phyloP scores from a whole-genome alignment of 2,329 filamentous ascomycete genomes.

The Rhexocercosporidium sp. region DNA sequence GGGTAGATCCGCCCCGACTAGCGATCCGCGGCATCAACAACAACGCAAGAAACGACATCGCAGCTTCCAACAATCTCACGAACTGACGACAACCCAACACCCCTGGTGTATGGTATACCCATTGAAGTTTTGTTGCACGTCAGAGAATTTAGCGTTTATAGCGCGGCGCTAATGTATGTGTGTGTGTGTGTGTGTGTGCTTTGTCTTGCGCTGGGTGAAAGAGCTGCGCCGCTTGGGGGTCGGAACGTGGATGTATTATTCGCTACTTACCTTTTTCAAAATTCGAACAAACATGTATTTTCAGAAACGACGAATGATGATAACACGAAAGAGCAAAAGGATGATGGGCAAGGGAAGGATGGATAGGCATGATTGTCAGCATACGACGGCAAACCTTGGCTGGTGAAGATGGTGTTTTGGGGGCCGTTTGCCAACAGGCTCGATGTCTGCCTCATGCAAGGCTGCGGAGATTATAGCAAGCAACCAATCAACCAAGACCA shows the following conservation, averaged over 20 bases:
- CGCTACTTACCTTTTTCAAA: no score
- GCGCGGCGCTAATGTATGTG: constrained; percentile 16
- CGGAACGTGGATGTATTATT: background rate
- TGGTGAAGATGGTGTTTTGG: background rate
- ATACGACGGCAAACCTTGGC: background rate
- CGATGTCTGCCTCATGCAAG: background rate
- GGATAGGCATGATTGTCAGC: no score
- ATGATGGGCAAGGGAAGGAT: background rate
- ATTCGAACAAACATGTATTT: no score
- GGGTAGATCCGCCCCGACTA: background rate
- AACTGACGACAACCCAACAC: background rate
- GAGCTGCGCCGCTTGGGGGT: constrained; percentile 6
- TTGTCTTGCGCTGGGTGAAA: background rate
- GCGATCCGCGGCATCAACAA: background rate
- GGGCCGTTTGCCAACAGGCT: background rate
- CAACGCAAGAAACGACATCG: background rate
- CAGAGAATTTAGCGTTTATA: constrained; percentile 17
- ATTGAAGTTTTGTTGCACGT: constrained; percentile 16
- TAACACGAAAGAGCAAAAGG: background rate
- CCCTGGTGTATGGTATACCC: background rate
- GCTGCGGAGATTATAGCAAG: background rate
- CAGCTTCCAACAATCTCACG: background rate
- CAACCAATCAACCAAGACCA: background rate
- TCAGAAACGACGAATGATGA: no score
- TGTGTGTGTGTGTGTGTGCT: no score